Evolutionary conservation across 2,329 filamentous ascomycete genomes (phyloP), one percentile per base, ranked within the genome.

Genomic region (Fusarium sp.): DNA sequence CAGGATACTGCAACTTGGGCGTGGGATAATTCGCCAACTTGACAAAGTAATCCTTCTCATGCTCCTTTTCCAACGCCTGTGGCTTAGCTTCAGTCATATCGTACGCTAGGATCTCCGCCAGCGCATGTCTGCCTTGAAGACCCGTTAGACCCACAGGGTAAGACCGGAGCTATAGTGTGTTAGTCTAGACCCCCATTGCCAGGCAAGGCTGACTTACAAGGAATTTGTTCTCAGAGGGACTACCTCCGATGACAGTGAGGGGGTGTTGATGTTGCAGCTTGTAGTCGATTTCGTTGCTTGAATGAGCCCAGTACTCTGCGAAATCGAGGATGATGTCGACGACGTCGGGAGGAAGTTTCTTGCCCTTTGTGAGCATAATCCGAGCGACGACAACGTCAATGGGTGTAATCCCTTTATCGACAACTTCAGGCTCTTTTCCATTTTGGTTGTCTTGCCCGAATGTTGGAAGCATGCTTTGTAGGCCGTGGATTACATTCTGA

Each of bases 281-380:
- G 43, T 69, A 79, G 20, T 80, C 67, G 14, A 80, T 67, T 28
- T 75, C 74, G 23, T 77, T 80, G 53, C 72, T 76, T 3, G 84
- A 83, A 68, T 85, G 85, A 16, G 84, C 84, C 88, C 89, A 91
- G 76, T 90, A 90, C 76, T 90, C 88, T 57, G 88, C 89, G 28
- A 80, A 75, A 72, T 91, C 88, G 56, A 90, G 77, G 47, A 91
- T 83, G 47, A 77, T 75, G 71, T 90, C 84, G 40, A 88, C 79
- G 0, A 91, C 63, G 63, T 90, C 88, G 3, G 81, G 75, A 0
- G 89, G 88, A 3, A 90, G 78, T 4, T 75, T 75, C 9, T 78
- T 76, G 13, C 77, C 79, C 55, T 81, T 80, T 27, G 72, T 73
- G n/a, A 90, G 74, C 75, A 87, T 81, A 14, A 80, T 72, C 55